These are phyloP conservation scores for Carex myosuroides DNA, from an alignment of 176 grass and related monocot genomes.

Conservation along the genomic window DNA sequence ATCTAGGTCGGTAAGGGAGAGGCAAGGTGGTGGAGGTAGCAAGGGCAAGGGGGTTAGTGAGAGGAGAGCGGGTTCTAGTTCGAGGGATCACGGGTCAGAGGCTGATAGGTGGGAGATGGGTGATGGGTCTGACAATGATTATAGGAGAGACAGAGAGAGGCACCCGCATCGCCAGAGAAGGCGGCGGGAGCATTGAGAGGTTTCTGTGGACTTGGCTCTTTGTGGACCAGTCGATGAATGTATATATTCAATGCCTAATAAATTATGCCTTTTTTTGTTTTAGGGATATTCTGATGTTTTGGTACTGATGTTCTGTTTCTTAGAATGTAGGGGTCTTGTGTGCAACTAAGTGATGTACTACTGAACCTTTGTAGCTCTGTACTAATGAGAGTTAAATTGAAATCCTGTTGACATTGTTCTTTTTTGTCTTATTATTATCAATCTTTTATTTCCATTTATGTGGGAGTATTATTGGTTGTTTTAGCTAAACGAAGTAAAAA, in stretches of 20 bases:
- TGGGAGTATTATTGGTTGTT: neutral
- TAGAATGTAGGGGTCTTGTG: neutral
- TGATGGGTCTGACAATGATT: conserved; percentile 22
- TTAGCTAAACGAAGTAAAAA: neutral
- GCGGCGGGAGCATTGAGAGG: conserved; percentile 11
- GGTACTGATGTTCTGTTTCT: neutral
- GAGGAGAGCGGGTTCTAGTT: neutral
- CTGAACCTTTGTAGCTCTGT: neutral
- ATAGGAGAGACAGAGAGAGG: conserved; percentile 16
- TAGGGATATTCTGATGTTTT: neutral
- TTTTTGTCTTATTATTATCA: neutral
- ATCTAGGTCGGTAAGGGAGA: conserved; percentile 1
- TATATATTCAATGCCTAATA: neutral
- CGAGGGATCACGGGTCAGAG: conserved; percentile 4
- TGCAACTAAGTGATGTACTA: neutral
- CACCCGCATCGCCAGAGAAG: neutral
- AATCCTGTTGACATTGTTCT: neutral
- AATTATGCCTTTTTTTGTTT: conserved; percentile 2
- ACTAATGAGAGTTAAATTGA: neutral
- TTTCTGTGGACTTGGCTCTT: neutral
- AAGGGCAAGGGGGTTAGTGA: conserved; percentile 21
- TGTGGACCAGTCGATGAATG: neutral
- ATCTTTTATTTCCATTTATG: neutral
- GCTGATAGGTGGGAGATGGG: conserved; percentile 25
- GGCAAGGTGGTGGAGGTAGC: neutral